Conservation (phyloP, 2,329 filamentous ascomycete genomes). For the Trichoderma atroviride region DNA sequence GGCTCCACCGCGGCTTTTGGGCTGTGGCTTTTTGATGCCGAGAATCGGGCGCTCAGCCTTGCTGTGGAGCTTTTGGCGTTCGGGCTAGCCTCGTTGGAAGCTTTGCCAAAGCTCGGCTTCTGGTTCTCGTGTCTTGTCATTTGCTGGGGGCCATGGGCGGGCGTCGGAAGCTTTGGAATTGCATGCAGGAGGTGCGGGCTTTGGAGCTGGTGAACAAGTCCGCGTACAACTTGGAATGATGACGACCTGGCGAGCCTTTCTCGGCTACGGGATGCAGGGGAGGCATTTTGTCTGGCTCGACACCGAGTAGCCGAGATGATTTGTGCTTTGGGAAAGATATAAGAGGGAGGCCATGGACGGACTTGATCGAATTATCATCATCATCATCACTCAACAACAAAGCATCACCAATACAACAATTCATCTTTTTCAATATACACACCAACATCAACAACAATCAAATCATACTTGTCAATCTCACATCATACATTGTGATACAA, state of each 20-base stretch:
- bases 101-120: neutral
- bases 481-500: neutral
- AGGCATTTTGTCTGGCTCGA: neutral
- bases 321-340: neutral
- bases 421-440: neutral
- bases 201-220: neutral
- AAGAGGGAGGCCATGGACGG: conserved; percentile 7
- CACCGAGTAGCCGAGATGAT: neutral
- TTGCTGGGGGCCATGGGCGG: neutral
- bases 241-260: neutral
- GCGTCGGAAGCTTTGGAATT: neutral
- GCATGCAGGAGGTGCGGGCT: neutral
- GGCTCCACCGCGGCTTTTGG: neutral
- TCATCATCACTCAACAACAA: neutral
- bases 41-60: conserved; percentile 20
- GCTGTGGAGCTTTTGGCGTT: neutral
- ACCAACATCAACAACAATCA: neutral
- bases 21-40: conserved; percentile 22
- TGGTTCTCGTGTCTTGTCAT: neutral
- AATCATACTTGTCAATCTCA: neutral
- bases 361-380: neutral
- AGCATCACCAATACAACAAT: neutral
- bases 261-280: neutral
- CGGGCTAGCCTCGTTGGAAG: neutral
- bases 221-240: neutral